Evolutionary conservation across 495 filamentous ascomycete genomes (phyloP).

Genomic region (Emericellopsis terricola): DNA sequence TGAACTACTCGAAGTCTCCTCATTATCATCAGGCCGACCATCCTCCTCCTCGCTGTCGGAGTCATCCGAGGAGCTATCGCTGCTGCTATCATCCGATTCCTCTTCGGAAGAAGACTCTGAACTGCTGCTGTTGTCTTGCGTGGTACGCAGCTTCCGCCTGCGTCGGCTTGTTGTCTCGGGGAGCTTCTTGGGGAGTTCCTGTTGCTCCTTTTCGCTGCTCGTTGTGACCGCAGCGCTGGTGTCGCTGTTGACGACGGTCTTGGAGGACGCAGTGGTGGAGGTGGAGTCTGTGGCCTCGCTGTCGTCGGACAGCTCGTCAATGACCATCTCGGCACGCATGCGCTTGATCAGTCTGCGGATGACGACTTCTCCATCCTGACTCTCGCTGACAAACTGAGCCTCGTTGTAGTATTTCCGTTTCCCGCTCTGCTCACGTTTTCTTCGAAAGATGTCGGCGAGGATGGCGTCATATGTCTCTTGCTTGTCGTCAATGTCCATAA

Average conservation of each 20-base stretch:
- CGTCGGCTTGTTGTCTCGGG: too few relatives aligned
- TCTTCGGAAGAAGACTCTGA: constrained; percentile 13
- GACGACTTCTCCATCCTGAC: constrained; percentile 20
- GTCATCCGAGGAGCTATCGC: neutral
- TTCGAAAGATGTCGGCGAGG: constrained; percentile 22
- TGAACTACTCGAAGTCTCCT: constrained; percentile 1
- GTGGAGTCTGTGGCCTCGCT: constrained; percentile 14
- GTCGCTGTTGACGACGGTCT: constrained; percentile 3
- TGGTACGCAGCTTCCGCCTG: constrained; percentile 12
- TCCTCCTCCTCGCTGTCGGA: constrained; percentile 6
- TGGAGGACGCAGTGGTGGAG: constrained; percentile 12
- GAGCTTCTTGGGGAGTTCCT: neutral
- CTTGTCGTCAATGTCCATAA: constrained; percentile 24
- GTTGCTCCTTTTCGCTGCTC: constrained; percentile 1
- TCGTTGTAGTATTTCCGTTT: constrained; percentile 23
- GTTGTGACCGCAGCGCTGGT: constrained; percentile 6
- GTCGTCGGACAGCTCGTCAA: constrained; percentile 24
- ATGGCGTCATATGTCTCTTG: constrained; percentile 37
- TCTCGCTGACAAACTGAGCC: constrained; percentile 24
- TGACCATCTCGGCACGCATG: constrained; percentile 28
- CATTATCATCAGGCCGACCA: constrained; percentile 6
- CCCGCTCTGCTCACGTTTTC: constrained; percentile 14
- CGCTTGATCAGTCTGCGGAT: constrained; percentile 28
- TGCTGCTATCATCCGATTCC: constrained; percentile 3
- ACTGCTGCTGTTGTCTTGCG: constrained; percentile 11